Evolutionary conservation across 768 basidiomycete species (phyloP).

Genomic region (Neoboletus magnificus): DNA sequence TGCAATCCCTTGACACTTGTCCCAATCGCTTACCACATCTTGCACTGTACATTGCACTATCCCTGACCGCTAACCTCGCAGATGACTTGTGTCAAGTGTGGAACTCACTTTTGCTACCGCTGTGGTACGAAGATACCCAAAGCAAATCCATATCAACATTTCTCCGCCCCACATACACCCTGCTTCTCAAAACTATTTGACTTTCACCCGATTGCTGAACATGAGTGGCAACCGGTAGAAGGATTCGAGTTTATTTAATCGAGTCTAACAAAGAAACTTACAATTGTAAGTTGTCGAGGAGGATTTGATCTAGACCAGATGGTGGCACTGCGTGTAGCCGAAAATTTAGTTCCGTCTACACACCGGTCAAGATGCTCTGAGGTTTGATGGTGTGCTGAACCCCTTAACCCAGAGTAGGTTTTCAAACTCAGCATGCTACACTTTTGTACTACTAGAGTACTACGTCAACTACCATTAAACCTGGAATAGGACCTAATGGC

Average conservation of each 20-base stretch:
- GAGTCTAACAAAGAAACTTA: background rate
- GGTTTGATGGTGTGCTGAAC: background rate
- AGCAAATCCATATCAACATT: constrained; percentile 64
- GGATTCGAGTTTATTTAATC: constrained; percentile 31
- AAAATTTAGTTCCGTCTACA: background rate
- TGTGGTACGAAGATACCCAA: constrained; percentile 56
- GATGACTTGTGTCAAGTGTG: constrained; percentile 80
- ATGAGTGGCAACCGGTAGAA: constrained; percentile 49
- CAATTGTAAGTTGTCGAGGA: background rate
- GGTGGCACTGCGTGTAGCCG: background rate
- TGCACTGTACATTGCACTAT: background rate
- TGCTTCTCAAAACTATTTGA: constrained; percentile 75
- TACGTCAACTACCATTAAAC: too few species aligned
- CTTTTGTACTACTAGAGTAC: too few species aligned
- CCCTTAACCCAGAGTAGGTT: too few species aligned
- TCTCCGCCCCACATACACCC: constrained; percentile 46
- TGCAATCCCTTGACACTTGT: background rate
- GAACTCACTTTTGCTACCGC: constrained; percentile 77
- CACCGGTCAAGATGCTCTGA: background rate
- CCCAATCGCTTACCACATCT: background rate
- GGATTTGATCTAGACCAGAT: background rate
- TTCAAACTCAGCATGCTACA: too few species aligned
- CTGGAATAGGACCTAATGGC: too few species aligned
- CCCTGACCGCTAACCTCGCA: constrained; percentile 25
- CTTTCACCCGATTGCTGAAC: constrained; percentile 32